Evolutionary conservation across 2,329 filamentous ascomycete species (phyloP), one percentile per base, ranked within the genome.

Genomic region (Alternaria triticina): DNA sequence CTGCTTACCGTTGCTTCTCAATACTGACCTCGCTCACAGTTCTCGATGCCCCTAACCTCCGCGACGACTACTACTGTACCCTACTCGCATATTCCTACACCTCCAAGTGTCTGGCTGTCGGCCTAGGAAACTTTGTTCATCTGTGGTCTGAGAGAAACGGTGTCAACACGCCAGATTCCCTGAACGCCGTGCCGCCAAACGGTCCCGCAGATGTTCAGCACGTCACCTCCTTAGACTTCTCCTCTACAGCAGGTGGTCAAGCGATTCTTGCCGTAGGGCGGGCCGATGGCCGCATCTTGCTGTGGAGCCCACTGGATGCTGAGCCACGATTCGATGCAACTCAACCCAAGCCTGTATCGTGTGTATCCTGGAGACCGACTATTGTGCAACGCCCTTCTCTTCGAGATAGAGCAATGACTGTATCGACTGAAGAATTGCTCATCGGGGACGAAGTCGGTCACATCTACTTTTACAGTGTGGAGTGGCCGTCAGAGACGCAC

Each of bases 21-120:
- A 52, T 64, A 33, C 76, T 86, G 59, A 85, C 73, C 61, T 15
- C 3, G 23, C n/a, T 10, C 66, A 91, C 89, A 81, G 91, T 97
- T 7, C 85, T 99, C 6, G 93, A 97, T 81, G 95, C 95, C 9
- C 94, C 94, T 3, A 88, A 89, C 55, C 84, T 98, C n/a, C 89
- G 93, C 60, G 94, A 98, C 73, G 95, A 99, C 79, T 99, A 94
- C 78, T 99, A 99, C 78, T 97, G 94, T 81, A 96, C 94, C 0
- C 86, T 94, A 3, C 85, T 99, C 57, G 93, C 96, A 10, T 98
- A 97, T 78, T 97, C 91, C 0, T 80, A 86, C 44, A 91, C 88
- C 8, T 87, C 89, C 54, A 87, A 91, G 57, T 92, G 90, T 13
- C 86, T 99, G 15, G 95, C 93, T 17, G 92, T 98, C 17, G 95